Evolutionary conservation across 345 rosid genomes (phyloP), one percentile per base, ranked within the genome.

Genomic region (Euphorbia lathyris): DNA sequence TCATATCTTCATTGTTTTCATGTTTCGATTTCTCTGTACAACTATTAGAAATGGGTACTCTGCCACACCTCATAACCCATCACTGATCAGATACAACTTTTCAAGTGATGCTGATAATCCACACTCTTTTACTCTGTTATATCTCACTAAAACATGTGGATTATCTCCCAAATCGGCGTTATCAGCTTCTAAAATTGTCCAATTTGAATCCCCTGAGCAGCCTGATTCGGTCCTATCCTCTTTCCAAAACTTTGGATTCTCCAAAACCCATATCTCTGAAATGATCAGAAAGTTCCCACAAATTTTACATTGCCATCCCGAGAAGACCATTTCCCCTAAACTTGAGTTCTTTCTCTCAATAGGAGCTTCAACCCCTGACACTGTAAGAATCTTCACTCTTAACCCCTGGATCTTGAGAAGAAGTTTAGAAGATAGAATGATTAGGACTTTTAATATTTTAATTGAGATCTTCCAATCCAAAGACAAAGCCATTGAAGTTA

Each of bases 121-220:
- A 26, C 10, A 27, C 3, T 68, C 81, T 0, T 79, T 80, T 52
- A 57, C 81, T 19, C 69, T 78, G 12, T 84, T 82, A 1, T 83
- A 81, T 76, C 85, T 83, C 62, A 51, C 75, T 0, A 63, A 77
- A 11, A 47, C 64, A n/a, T 74, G 34, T 68, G 86, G 82, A 65
- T 71, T 86, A 11, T 82, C 84, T 6, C 70, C 65, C 1, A 70
- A 79, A 43, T 65, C 55, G 9, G 84, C 87, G 30, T 16, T 62
- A 0, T 17, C 62, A n/a, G 73, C 70, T 3, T 63, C 86, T 29
- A 74, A 32, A 29, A 0, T 2, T 27, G 11, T 75, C 23, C 51
- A 56, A 10, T 73, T 77, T 19, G 17, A 67, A 34, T 74, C 53
- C 66, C 75, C 67, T 8, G 58, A 63, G 0, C 79, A 67, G 1